Conservation (phyloP, 805 yeast genomes). For the Pichia rugopelliculosa region DNA sequence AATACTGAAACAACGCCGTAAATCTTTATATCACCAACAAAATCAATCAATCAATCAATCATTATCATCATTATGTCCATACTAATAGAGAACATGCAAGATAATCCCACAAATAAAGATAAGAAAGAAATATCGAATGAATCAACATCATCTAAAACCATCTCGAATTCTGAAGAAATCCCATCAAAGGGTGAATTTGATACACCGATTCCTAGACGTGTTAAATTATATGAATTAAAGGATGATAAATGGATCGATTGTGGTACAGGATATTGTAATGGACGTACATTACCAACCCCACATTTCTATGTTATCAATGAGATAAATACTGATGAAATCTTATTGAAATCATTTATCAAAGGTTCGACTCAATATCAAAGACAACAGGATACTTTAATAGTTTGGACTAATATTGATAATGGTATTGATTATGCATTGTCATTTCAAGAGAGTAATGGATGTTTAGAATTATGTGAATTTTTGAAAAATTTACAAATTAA, state of each 20-base stretch:
- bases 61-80: no score
- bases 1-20: no score
- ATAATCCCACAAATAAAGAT: no score
- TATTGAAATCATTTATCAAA: constrained; percentile 60
- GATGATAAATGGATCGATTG: constrained; percentile 85
- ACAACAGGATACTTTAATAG: constrained; percentile 89
- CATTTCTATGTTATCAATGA: constrained; percentile 70
- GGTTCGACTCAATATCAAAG: constrained; percentile 81
- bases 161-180: no score
- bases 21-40: no score
- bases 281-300: constrained; percentile 51
- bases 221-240: constrained; percentile 79
- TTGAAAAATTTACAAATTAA: constrained; percentile 56
- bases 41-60: no score
- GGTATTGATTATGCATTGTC: constrained; percentile 78
- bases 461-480: constrained; percentile 76
- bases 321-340: constrained; percentile 44
- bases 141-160: no score
- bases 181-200: background rate
- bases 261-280: constrained; percentile 88
- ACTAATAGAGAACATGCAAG: no score
- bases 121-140: no score
- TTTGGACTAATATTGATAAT: constrained; percentile 70
- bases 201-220: constrained; percentile 55
- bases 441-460: constrained; percentile 88